Base-by-base conservation (phyloP, 306 rosid species). In the Urtica urens region DNA sequence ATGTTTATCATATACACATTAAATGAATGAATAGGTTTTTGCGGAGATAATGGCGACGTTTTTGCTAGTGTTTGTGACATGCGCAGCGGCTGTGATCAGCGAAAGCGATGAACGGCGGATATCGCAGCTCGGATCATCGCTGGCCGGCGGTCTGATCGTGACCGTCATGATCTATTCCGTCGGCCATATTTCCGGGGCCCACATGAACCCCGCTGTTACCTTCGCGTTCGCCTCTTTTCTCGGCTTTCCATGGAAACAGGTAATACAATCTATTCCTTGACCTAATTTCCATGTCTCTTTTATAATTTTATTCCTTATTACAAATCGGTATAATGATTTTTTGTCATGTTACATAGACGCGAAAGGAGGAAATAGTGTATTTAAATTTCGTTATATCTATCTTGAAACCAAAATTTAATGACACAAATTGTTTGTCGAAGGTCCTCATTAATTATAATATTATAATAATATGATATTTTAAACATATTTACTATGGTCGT, bases 181-280 rank as follows among this genome's bases (percentile, higher is more conserved):
- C 3, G 94, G 94, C 13, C 96, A 82, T 57, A 71, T 87, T 59
- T 82, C 96, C 4, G 85, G 94, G 0, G 92, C 92, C 3, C 96
- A 87, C 52, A 79, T 82, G 84, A 87, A 87, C 59, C 96, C 92
- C 0, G 87, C 87, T 0, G 87, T 87, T 21, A 82, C 96, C 40
- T 46, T 82, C 10, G 87, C 87, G 15, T 79, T 87, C 46, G 80
- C 94, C 14, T 34, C 80, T 7, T 40, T 71, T 7, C 33, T 40
- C 4, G 77, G 72, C 53, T 78, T 87, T 41, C 93, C 93, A 10
- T 80, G 94, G 96, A 81, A 66, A 57, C 83, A 76, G 87, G 96
- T 77, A 29, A 19, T 50, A 4, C n/a, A n/a, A n/a, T n/a, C n/a
- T n/a, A n/a, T n/a, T n/a, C n/a, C n/a, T n/a, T n/a, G n/a, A n/a